Percentiles rank a stretch among this genome's conserved stretches.
These are phyloP conservation scores for Lotmaria passim DNA, from an alignment of 208 protist species.

Conservation along the genomic window DNA sequence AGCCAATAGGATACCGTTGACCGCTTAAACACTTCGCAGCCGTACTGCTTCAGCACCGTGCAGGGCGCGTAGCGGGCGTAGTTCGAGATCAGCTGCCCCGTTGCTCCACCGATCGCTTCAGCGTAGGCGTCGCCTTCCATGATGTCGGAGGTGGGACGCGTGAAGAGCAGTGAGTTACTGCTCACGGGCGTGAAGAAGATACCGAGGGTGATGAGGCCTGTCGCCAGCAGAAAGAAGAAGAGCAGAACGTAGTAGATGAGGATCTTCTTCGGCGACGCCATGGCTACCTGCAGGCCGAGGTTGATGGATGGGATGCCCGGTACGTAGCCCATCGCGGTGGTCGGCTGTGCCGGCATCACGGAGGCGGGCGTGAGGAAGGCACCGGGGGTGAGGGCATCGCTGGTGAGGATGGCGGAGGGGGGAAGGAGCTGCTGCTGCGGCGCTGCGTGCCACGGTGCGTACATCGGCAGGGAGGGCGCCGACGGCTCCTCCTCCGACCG, in stretches of 20 bases:
- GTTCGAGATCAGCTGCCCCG: neutral
- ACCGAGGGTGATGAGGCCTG: neutral
- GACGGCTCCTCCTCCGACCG: too few species aligned
- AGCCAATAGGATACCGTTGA: slow-evolving; percentile 5
- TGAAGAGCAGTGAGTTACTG: neutral
- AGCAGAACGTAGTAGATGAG: slow-evolving; percentile 13
- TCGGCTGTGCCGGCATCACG: neutral
- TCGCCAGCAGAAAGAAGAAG: slow-evolving; percentile 3
- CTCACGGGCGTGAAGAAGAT: slow-evolving; percentile 7
- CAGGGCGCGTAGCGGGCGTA: slow-evolving; percentile 15
- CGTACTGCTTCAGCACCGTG: slow-evolving; percentile 18
- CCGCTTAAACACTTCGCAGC: slow-evolving; percentile 3
- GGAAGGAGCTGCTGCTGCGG: neutral
- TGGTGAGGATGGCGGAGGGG: neutral
- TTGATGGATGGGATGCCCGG: slow-evolving; percentile 6
- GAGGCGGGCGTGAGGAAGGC: slow-evolving; percentile 2
- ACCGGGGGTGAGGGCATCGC: neutral
- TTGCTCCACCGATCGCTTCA: neutral
- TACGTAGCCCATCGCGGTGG: slow-evolving; percentile 2
- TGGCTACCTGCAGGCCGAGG: slow-evolving; percentile 13
- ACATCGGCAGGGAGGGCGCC: slow-evolving; percentile 5
- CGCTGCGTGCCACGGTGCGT: slow-evolving; percentile 17
- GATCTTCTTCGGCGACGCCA: slow-evolving; percentile 6
- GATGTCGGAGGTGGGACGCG: neutral
- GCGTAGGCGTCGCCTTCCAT: neutral